phyloP scores from a whole-genome alignment of 2,329 filamentous ascomycete species.

The Rugonectria rugulosa region DNA sequence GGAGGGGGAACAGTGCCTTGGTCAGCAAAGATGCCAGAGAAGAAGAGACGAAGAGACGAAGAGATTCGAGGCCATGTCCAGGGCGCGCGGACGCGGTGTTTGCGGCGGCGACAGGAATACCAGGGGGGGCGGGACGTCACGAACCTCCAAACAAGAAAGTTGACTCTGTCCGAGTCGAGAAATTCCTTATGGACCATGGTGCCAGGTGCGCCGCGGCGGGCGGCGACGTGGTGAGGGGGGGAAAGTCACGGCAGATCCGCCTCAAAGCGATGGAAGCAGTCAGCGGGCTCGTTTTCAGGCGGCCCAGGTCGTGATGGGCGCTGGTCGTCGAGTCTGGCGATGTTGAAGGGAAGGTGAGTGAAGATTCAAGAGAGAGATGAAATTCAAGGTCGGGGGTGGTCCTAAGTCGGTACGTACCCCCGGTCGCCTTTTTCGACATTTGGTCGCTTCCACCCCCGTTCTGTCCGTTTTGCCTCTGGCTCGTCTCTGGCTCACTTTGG shows the following conservation, averaged over 20 bases:
- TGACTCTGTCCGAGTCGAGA: conserved; percentile 72
- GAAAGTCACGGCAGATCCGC: conserved; percentile 22
- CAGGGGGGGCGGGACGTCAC: conserved; percentile 46
- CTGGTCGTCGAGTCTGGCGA: conserved; percentile 28
- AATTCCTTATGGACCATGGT: conserved; percentile 65
- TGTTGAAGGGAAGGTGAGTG: conserved; percentile 40
- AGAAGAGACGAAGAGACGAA: conserved; percentile 18
- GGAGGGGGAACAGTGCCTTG: conserved; percentile 25
- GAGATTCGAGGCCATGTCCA: too few species aligned
- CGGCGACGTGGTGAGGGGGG: conserved; percentile 41
- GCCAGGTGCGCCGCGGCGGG: conserved; percentile 43
- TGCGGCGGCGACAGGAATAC: conserved; percentile 4
- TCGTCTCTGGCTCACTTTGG: conserved; percentile 21
- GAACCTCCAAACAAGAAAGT: conserved; percentile 76
- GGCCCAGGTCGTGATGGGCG: conserved; percentile 28
- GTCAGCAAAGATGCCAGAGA: conserved; percentile 31
- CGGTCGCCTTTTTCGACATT: conserved; percentile 19
- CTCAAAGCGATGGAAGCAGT: conserved; percentile 18
- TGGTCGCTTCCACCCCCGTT: conserved; percentile 29
- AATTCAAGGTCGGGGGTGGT: conserved; percentile 44
- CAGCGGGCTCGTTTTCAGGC: conserved; percentile 28
- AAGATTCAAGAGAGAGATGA: conserved; percentile 46
- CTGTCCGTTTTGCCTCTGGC: conserved; percentile 37
- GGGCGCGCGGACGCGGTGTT: not conserved
- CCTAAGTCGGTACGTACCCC: conserved; percentile 41